Evolutionary conservation across 2,329 filamentous ascomycete genomes (phyloP).

Genomic region (Phialemoniopsis sp.): DNA sequence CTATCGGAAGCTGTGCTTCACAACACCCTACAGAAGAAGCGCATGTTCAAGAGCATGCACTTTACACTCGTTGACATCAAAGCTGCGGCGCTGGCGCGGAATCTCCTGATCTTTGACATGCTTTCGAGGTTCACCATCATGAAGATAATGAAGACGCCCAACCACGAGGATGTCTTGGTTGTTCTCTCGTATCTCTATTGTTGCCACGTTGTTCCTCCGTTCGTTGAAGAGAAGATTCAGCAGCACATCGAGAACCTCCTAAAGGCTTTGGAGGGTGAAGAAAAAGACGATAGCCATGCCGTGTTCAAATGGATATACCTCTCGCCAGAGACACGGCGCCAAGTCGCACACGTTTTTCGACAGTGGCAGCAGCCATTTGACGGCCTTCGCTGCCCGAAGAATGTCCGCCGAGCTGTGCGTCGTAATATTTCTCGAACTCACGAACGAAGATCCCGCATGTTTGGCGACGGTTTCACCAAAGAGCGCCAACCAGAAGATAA

Average conservation of each 20-base stretch:
- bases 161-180: conserved; percentile 6
- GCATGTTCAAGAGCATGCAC: conserved; percentile 8
- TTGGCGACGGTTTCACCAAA: too few relatives aligned
- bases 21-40: not conserved
- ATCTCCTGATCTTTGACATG: conserved; percentile 14
- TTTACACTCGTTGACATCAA: conserved; percentile 17
- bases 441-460: too few relatives aligned
- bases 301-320: conserved; percentile 5
- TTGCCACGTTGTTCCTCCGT: conserved; percentile 11
- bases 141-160: not conserved
- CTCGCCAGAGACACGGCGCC: conserved; percentile 1
- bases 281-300: too few relatives aligned
- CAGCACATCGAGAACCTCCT: conserved; percentile 12
- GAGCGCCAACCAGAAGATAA: too few relatives aligned
- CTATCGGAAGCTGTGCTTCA: too few relatives aligned
- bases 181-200: conserved; percentile 14
- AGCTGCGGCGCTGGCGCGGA: conserved; percentile 13
- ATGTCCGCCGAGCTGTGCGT: not conserved
- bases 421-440: too few relatives aligned
- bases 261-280: conserved; percentile 7
- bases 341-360: conserved; percentile 8
- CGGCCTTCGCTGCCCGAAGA: not conserved
- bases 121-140: conserved; percentile 1
- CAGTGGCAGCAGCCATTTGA: conserved; percentile 8
- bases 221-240: conserved; percentile 10